Evolutionary conservation across 495 filamentous ascomycete species (phyloP).

Genomic region (Lophiotrema nucula): DNA sequence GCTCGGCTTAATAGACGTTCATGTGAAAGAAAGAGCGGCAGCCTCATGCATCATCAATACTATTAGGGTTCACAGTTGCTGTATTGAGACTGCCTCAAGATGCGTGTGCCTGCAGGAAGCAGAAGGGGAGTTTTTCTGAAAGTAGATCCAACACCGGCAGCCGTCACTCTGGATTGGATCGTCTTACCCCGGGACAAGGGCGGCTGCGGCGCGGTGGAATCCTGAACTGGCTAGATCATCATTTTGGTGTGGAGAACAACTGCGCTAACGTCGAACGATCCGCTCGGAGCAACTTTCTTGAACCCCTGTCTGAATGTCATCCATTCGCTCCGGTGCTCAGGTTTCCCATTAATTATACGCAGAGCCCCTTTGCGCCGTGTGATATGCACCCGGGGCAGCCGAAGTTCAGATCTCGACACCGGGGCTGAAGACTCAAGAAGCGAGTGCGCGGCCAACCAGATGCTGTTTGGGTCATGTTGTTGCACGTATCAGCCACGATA

Average conservation of each 20-base stretch:
- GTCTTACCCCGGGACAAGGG: too few relatives aligned
- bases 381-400: neutral
- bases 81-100: too few relatives aligned
- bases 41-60: too few relatives aligned
- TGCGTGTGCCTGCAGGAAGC: neutral
- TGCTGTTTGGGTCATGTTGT: neutral
- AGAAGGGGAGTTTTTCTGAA: too few relatives aligned
- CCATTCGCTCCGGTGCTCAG: neutral
- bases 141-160: too few relatives aligned
- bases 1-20: neutral
- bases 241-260: too few relatives aligned
- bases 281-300: neutral
- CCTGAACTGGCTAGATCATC: too few relatives aligned
- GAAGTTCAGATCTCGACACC: neutral
- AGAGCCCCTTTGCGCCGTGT: neutral
- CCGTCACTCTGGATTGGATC: too few relatives aligned
- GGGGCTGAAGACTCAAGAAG: neutral
- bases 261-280: constrained; percentile 9
- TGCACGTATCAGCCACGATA: constrained; percentile 13
- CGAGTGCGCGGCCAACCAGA: constrained; percentile 1
- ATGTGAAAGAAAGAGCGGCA: too few relatives aligned
- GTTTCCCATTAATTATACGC: neutral
- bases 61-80: too few relatives aligned
- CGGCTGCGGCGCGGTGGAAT: too few relatives aligned
- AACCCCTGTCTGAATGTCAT: constrained; percentile 4